Evolutionary conservation across 164 flowering plant species (phyloP), one percentile per base, ranked within the genome.

Genomic region (Annona squamosa): DNA sequence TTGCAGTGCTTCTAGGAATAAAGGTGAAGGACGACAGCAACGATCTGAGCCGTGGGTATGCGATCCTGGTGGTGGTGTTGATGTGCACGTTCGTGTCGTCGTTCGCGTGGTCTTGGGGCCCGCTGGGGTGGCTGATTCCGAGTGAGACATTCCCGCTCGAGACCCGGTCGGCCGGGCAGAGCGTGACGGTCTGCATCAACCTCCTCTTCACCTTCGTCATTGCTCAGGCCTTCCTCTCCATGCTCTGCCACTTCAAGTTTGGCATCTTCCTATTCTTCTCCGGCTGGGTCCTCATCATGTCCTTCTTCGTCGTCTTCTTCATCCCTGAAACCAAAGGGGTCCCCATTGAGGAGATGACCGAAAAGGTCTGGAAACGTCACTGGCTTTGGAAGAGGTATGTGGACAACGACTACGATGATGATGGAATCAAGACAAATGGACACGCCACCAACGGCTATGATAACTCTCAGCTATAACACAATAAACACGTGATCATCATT

Each of bases 101-200:
- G 0, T 88, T 88, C 63, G 89, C 91, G 0, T 88, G 88, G 91
- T 88, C 91, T 41, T 86, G 91, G 91, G 91, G 91, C 0, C 91
- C 91, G 26, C 77, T 88, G 0, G 91, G 91, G 2, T 88, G 91
- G 91, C 74, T 88, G 72, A 86, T 88, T 26, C 92, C 92, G 0
- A 87, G 89, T 65, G 89, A 86, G 68, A 88, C 84, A 0, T 88
- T 88, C 78, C 88, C 88, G 0, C 52, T 88, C 16, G 89, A 87
- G 79, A 82, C 85, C 4, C 79, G 93, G 52, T 79, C 92, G 0
- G 81, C 89, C 0, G 95, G 95, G 0, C 87, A 82, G 37, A 85
- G 91, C 16, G 80, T 81, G 46, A 90, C 93, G 0, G 93, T 90
- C 3, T 81, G 91, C 82, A 48, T 87, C 5, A 92, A 92, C 86